Conservation (phyloP, 352 stramenopile species). For the Phytophthora syringae region DNA sequence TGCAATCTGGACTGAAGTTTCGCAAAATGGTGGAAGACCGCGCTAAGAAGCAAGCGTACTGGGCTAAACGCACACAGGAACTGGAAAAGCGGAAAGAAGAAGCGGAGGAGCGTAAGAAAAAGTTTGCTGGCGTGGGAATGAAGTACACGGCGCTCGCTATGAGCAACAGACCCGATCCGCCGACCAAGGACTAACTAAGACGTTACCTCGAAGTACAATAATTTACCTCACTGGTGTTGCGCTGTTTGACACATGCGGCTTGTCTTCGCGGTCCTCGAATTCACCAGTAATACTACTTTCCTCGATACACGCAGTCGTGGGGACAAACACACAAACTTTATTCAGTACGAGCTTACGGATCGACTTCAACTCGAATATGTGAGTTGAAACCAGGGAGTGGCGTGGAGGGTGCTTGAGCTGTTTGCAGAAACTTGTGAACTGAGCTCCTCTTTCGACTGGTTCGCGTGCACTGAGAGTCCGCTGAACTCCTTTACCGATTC, state of each 20-base stretch:
- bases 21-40: conserved; percentile 80
- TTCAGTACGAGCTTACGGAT: neutral
- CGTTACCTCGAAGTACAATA: neutral
- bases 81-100: conserved; percentile 77
- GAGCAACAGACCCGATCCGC: conserved; percentile 51
- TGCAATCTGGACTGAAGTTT: conserved; percentile 54
- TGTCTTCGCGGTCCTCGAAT: too few relatives aligned
- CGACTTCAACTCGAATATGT: neutral
- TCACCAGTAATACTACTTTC: too few relatives aligned
- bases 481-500: neutral
- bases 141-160: conserved; percentile 88
- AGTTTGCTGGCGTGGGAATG: conserved; percentile 72
- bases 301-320: neutral
- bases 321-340: neutral
- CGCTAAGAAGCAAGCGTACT: conserved; percentile 82
- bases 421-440: neutral
- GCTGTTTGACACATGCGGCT: too few relatives aligned
- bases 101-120: conserved; percentile 81
- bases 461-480: too few relatives aligned
- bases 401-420: neutral
- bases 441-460: neutral
- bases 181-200: conserved; percentile 28
- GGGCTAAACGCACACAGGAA: conserved; percentile 76
- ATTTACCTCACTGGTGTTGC: neutral
- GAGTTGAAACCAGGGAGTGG: neutral